Percentiles rank a stretch among this genome's conserved stretches.
Evolutionary conservation across 2,329 filamentous ascomycete species (phyloP).

Genomic region (Cercospora sojina): DNA sequence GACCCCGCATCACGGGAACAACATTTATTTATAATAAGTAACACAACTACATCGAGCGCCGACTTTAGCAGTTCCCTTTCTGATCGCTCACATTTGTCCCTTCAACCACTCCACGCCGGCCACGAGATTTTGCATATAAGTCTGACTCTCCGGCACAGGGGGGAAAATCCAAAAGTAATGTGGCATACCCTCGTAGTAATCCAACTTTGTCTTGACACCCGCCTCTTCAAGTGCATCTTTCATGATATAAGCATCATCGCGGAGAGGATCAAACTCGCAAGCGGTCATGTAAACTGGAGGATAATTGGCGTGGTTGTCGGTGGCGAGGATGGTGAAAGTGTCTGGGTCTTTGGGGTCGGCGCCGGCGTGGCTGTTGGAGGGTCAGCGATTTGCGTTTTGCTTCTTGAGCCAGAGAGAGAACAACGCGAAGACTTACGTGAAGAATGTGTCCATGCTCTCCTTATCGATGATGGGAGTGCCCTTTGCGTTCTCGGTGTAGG

Average conservation of each 20-base stretch:
- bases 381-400: background rate
- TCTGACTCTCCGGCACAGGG: constrained; percentile 19
- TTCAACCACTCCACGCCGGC: constrained; percentile 27
- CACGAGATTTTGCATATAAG: constrained; percentile 24
- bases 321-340: constrained; percentile 26
- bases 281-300: constrained; percentile 53
- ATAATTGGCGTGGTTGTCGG: constrained; percentile 34
- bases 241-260: constrained; percentile 55
- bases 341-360: constrained; percentile 27
- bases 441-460: constrained; percentile 30
- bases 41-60: background rate
- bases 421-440: constrained; percentile 9
- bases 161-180: constrained; percentile 43
- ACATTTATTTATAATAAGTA: no score
- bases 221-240: constrained; percentile 50
- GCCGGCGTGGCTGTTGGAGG: constrained; percentile 15
- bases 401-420: background rate
- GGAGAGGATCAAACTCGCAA: constrained; percentile 51
- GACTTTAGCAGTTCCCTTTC: background rate
- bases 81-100: background rate
- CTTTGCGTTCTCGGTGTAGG: constrained; percentile 25
- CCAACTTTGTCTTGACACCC: constrained; percentile 24
- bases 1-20: background rate
- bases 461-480: constrained; percentile 28
- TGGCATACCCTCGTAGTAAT: constrained; percentile 37